A percentile compares a stretch with the other conserved stretches of the same genome.
Evolutionary conservation across 768 basidiomycete genomes (phyloP).

Genomic region (Hysterangium stoloniferum): DNA sequence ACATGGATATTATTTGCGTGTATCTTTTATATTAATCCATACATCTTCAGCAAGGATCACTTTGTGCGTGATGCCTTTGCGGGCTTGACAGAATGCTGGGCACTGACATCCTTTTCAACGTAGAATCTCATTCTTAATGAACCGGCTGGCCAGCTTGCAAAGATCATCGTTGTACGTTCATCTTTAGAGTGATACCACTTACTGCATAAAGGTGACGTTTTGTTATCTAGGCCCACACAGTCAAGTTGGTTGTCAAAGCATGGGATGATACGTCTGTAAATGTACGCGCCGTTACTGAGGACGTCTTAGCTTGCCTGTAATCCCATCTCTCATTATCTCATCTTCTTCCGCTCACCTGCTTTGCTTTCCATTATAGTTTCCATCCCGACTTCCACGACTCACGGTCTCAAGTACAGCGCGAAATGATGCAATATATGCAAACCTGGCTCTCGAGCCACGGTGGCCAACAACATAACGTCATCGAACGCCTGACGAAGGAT

Average conservation of each 20-base stretch:
- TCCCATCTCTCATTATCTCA: conserved; percentile 18
- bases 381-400: conserved; percentile 75
- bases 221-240: conserved; percentile 47
- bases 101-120: too few species aligned
- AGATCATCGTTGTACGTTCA: conserved; percentile 50
- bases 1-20: not conserved
- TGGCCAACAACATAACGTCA: conserved; percentile 35
- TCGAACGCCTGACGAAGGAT: conserved; percentile 55
- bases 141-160: conserved; percentile 70
- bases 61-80: conserved; percentile 70
- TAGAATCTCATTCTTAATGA: conserved; percentile 78
- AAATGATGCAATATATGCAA: conserved; percentile 66
- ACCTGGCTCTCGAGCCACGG: conserved; percentile 53
- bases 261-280: conserved; percentile 71
- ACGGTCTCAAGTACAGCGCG: conserved; percentile 57
- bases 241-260: conserved; percentile 62
- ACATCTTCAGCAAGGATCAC: conserved; percentile 57
- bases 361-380: conserved; percentile 40
- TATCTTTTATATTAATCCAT: not conserved
- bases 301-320: conserved; percentile 59
- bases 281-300: conserved; percentile 48
- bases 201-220: not conserved
- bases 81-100: too few species aligned
- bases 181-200: not conserved
- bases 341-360: not conserved